Percentiles rank a stretch among this genome's conserved stretches.
phyloP scores from a whole-genome alignment of 2,329 filamentous ascomycete species.

The Sporothrix pseudoabietina region DNA sequence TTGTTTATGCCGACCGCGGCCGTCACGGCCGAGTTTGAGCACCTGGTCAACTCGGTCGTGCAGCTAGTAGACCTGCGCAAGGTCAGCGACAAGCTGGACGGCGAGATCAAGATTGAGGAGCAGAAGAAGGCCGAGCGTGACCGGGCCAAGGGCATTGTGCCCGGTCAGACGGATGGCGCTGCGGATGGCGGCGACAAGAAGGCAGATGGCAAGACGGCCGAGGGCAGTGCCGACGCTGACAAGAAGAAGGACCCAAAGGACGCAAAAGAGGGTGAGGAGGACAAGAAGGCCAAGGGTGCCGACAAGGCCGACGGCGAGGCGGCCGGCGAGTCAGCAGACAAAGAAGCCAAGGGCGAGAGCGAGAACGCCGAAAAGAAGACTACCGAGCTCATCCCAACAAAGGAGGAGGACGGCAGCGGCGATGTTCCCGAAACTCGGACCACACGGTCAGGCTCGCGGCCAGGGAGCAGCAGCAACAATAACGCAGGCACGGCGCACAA shows the following conservation, averaged over 20 bases:
- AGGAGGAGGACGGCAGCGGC: slow-evolving; percentile 33
- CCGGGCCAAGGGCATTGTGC: slow-evolving; percentile 41
- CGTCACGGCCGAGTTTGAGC: slow-evolving; percentile 72
- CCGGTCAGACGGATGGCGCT: slow-evolving; percentile 31
- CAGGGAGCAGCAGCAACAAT: slow-evolving; percentile 37
- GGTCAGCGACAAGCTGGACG: slow-evolving; percentile 73
- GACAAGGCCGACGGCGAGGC: background rate
- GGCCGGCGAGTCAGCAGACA: slow-evolving; percentile 4
- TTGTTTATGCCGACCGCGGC: slow-evolving; percentile 74
- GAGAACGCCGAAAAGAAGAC: slow-evolving; percentile 31
- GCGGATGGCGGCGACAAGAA: slow-evolving; percentile 28
- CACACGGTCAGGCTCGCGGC: slow-evolving; percentile 38
- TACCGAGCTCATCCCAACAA: slow-evolving; percentile 27
- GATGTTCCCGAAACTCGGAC: slow-evolving; percentile 36
- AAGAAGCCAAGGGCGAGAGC: slow-evolving; percentile 33
- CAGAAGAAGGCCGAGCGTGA: slow-evolving; percentile 59
- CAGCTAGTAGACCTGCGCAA: slow-evolving; percentile 73
- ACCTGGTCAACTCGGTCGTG: slow-evolving; percentile 67
- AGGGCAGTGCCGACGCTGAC: slow-evolving; percentile 17
- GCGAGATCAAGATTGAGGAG: slow-evolving; percentile 65
- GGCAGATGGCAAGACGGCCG: background rate
- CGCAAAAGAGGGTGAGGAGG: background rate
- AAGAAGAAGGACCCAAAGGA: slow-evolving; percentile 17
- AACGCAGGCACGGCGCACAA: slow-evolving; percentile 55
- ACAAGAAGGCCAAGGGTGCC: background rate